Conservation (phyloP, 345 rosid genomes). For the Cardamine chenopodiifolia region DNA sequence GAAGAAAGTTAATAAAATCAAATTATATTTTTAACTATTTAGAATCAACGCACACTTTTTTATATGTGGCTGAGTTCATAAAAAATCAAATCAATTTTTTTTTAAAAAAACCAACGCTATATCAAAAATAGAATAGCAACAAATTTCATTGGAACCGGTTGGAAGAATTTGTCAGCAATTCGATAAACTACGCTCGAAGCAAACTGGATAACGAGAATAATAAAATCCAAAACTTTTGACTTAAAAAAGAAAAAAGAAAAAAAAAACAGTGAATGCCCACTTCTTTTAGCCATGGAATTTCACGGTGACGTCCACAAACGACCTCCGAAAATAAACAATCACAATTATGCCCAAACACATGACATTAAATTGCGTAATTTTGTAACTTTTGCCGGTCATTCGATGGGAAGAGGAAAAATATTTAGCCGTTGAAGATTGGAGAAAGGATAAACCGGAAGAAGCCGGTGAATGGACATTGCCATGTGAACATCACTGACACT, state of each 20-base stretch:
- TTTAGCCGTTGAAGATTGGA: conserved; percentile 29
- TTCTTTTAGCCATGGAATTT: background rate
- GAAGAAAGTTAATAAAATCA: background rate
- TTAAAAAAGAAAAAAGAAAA: too few relatives aligned
- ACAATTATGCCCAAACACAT: conserved; percentile 32
- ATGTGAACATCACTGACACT: conserved; percentile 62
- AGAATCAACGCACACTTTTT: too few relatives aligned
- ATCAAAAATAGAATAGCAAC: too few relatives aligned
- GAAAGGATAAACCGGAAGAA: conserved; percentile 8
- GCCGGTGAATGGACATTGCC: conserved; percentile 46
- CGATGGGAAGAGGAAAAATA: conserved; percentile 33
- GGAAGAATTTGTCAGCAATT: background rate
- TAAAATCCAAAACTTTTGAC: background rate
- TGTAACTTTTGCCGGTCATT: conserved; percentile 34
- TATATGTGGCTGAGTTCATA: too few relatives aligned
- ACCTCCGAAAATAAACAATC: conserved; percentile 32
- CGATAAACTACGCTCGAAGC: background rate
- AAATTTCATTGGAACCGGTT: too few relatives aligned
- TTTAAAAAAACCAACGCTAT: background rate
- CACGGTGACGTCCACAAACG: conserved; percentile 10
- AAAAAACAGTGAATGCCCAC: background rate
- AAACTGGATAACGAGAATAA: background rate
- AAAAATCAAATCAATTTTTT: too few relatives aligned
- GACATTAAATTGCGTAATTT: conserved; percentile 40
- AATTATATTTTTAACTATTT: background rate